phyloP scores from a whole-genome alignment of 1,284 basidiomycete genomes.

The Apiotrichum montevideense region DNA sequence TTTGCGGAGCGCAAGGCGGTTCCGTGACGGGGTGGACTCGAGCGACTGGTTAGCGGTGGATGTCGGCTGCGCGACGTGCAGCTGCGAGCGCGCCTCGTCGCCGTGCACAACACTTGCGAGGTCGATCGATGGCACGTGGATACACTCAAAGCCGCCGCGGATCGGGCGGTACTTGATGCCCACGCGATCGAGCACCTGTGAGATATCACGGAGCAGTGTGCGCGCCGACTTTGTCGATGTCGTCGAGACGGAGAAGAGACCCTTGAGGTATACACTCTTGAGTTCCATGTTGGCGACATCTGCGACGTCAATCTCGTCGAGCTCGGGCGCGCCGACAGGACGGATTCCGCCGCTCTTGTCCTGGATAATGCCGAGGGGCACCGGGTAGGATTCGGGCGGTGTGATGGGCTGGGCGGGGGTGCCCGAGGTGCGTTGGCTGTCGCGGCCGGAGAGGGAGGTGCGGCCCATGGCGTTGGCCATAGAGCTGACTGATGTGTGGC shows the following conservation, averaged over 20 bases:
- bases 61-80: constrained; percentile 9
- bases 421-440: constrained; percentile 22
- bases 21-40: constrained; percentile 13
- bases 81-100: constrained; percentile 29
- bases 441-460: constrained; percentile 24
- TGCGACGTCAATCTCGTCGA: constrained; percentile 20
- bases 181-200: constrained; percentile 82
- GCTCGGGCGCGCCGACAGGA: constrained; percentile 12
- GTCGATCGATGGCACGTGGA: constrained; percentile 89
- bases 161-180: constrained; percentile 89
- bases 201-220: constrained; percentile 75
- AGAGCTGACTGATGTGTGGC: constrained; percentile 54
- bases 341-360: constrained; percentile 20
- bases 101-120: constrained; percentile 58
- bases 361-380: constrained; percentile 14
- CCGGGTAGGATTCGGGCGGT: constrained; percentile 22
- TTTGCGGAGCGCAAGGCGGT: constrained; percentile 14
- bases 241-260: constrained; percentile 88
- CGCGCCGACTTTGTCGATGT: constrained; percentile 84
- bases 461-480: constrained; percentile 30
- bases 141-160: constrained; percentile 89
- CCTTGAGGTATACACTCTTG: constrained; percentile 83
- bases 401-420: constrained; percentile 13
- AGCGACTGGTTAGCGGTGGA: constrained; percentile 15
- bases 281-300: constrained; percentile 52